Conservation (phyloP, 345 rosid genomes). For the Nephelium lappaceum region DNA sequence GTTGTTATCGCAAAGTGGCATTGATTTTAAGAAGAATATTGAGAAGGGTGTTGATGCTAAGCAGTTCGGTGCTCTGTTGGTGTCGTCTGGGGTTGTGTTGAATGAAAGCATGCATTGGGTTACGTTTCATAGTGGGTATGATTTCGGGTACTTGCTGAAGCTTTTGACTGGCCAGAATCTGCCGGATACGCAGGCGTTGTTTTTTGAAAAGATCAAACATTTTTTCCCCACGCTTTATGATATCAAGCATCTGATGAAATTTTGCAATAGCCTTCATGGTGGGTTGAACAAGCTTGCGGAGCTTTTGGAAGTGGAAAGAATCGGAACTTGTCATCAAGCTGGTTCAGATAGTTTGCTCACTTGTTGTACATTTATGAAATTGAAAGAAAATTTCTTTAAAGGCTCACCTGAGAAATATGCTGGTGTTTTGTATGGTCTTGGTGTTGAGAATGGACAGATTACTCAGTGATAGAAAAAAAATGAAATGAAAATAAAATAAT, state of each 20-base stretch:
- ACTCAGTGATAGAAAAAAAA: slow-evolving; percentile 30
- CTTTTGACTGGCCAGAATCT: slow-evolving; percentile 59
- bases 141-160: slow-evolving; percentile 83
- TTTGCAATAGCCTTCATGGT: slow-evolving; percentile 72
- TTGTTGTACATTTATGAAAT: slow-evolving; percentile 67
- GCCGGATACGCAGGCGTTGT: slow-evolving; percentile 51
- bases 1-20: slow-evolving; percentile 61
- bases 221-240: slow-evolving; percentile 71
- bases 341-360: slow-evolving; percentile 88
- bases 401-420: slow-evolving; percentile 66
- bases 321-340: slow-evolving; percentile 78
- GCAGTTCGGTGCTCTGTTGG: slow-evolving; percentile 58
- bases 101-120: slow-evolving; percentile 74
- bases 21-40: slow-evolving; percentile 64
- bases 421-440: slow-evolving; percentile 77
- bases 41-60: slow-evolving; percentile 53
- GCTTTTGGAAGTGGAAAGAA: slow-evolving; percentile 64
- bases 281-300: slow-evolving; percentile 80
- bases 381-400: slow-evolving; percentile 67
- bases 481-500: slow-evolving; percentile 18
- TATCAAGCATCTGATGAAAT: slow-evolving; percentile 73
- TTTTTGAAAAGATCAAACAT: slow-evolving; percentile 52
- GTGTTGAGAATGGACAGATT: slow-evolving; percentile 64
- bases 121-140: slow-evolving; percentile 78
- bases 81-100: slow-evolving; percentile 81